These are phyloP conservation scores for Aspergillus aculeatus DNA, from an alignment of 2,329 filamentous ascomycete species.

Conservation along the genomic window DNA sequence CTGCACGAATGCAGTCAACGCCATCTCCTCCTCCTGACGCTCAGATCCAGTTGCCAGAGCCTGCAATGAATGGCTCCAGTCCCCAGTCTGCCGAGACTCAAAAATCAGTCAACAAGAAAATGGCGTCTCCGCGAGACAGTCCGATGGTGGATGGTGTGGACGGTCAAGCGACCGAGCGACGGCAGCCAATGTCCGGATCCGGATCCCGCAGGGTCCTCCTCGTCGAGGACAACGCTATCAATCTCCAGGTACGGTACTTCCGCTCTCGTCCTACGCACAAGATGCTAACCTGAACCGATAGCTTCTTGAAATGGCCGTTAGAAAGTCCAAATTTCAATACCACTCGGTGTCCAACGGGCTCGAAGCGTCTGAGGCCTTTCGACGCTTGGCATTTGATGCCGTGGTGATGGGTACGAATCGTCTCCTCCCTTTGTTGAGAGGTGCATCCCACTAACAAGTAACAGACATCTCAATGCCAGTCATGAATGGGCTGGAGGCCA, in stretches of 20 bases:
- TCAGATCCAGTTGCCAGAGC: background rate
- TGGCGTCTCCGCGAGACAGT: background rate
- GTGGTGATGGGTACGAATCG: background rate
- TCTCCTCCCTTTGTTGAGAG: background rate
- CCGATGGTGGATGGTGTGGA: background rate
- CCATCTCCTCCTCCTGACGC: background rate
- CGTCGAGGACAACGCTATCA: background rate
- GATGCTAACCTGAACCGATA: background rate
- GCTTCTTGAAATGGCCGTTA: background rate
- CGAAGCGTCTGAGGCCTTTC: background rate
- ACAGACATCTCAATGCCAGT: slow-evolving; percentile 39
- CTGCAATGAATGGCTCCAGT: background rate
- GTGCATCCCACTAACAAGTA: background rate
- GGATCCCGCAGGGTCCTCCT: slow-evolving; percentile 9
- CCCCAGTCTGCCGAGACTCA: background rate
- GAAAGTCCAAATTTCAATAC: background rate
- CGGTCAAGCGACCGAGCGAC: background rate
- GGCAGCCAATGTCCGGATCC: background rate
- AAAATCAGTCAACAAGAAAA: background rate
- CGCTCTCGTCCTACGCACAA: background rate
- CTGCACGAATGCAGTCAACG: background rate
- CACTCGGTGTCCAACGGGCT: background rate
- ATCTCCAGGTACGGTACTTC: slow-evolving; percentile 20
- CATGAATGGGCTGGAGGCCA: slow-evolving; percentile 36
- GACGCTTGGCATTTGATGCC: background rate